Conservation (phyloP, 352 stramenopile genomes). For the Phytopythium sindhum region DNA sequence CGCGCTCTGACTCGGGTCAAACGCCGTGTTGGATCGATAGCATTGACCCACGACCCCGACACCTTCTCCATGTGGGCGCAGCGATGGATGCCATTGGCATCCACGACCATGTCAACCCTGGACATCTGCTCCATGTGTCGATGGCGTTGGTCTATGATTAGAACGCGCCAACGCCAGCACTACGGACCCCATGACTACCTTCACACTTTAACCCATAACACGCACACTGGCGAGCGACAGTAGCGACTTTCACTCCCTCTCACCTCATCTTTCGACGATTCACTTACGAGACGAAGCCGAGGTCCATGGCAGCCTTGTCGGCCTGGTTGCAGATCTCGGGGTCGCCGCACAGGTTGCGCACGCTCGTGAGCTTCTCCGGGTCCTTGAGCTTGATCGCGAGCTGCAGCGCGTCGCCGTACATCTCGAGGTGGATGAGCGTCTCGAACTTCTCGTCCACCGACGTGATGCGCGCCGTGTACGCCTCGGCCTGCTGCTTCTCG, state of each 20-base stretch:
- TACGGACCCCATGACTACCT: too few species aligned
- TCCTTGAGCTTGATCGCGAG: constrained; percentile 85
- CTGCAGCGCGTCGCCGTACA: constrained; percentile 79
- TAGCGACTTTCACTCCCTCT: neutral
- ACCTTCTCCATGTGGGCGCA: too few species aligned
- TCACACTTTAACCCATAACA: neutral
- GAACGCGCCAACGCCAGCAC: too few species aligned
- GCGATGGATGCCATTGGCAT: too few species aligned
- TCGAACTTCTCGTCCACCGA: constrained; percentile 85
- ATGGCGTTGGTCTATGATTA: too few species aligned
- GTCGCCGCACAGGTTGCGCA: constrained; percentile 77
- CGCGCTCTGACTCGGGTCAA: too few species aligned
- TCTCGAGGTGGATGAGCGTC: constrained; percentile 81
- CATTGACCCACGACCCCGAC: too few species aligned
- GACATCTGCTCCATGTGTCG: too few species aligned
- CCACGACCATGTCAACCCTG: too few species aligned
- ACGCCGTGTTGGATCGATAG: too few species aligned
- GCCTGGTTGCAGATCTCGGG: constrained; percentile 71
- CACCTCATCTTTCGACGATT: neutral
- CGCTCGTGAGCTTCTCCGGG: constrained; percentile 81
- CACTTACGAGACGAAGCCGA: constrained; percentile 71
- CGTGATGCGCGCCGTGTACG: constrained; percentile 79
- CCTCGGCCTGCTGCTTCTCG: constrained; percentile 80
- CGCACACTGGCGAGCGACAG: neutral
- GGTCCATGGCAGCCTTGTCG: constrained; percentile 75